Evolutionary conservation across 225 moss, liverwort and hornwort species (phyloP).

Genomic region (Pleurozium schreberi): DNA sequence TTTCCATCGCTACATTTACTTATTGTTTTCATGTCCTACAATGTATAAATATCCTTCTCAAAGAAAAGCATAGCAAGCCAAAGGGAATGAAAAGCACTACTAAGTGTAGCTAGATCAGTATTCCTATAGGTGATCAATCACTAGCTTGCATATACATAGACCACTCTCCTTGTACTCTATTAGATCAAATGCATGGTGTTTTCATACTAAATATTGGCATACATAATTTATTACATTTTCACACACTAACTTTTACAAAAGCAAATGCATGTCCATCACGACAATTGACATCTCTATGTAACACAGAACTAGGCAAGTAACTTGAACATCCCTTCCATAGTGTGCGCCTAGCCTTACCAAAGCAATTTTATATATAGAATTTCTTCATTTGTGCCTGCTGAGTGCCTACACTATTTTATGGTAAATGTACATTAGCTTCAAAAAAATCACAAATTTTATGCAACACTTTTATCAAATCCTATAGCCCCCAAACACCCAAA

Average conservation of each 20-base stretch:
- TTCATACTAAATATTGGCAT: not conserved
- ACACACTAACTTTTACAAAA: not conserved
- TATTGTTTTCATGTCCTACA: not conserved
- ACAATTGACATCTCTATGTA: not conserved
- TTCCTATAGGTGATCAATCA: rapidly evolving
- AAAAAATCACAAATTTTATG: not conserved
- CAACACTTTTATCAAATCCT: not conserved
- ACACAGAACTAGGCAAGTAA: not conserved
- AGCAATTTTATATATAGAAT: not conserved
- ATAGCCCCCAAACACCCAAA: rapidly evolving
- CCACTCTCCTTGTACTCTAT: not conserved
- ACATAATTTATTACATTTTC: not conserved
- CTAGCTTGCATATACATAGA: not conserved
- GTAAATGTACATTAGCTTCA: not conserved
- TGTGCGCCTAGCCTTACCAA: not conserved
- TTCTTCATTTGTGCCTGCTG: not conserved
- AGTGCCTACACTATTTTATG: not conserved
- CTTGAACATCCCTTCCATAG: not conserved
- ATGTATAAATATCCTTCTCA: not conserved
- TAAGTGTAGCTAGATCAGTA: not conserved
- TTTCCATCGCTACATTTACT: not conserved
- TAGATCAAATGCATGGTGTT: not conserved
- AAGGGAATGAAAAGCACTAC: not conserved
- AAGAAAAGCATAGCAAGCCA: not conserved
- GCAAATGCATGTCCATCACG: not conserved